These are phyloP conservation scores for Kurtzmaniella cleridarum DNA, from an alignment of 805 yeast genomes.

Conservation along the genomic window DNA sequence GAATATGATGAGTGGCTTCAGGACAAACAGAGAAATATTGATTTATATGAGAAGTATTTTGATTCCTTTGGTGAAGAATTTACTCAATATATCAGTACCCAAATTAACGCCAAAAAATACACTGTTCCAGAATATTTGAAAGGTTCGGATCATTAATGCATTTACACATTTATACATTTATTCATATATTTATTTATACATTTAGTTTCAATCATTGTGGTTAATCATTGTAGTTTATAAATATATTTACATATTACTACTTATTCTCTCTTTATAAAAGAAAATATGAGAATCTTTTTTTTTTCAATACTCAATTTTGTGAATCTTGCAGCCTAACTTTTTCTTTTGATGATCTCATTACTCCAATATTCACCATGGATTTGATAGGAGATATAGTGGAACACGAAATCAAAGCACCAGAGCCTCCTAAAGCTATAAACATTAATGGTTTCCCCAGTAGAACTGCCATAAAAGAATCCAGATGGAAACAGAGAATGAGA, in stretches of 20 bases:
- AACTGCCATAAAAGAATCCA: slow-evolving; percentile 31
- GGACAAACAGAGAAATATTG: background rate
- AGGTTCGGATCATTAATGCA: too few species aligned
- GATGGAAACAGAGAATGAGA: slow-evolving; percentile 44
- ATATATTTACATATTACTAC: too few species aligned
- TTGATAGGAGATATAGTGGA: slow-evolving; percentile 71
- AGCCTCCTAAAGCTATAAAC: slow-evolving; percentile 22
- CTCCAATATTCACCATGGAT: slow-evolving; percentile 43
- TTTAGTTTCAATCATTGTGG: too few species aligned
- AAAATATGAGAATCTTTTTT: too few species aligned
- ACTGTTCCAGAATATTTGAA: slow-evolving; percentile 6
- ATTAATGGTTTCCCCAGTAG: slow-evolving; percentile 32
- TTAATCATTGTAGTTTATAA: too few species aligned
- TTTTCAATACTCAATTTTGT: background rate
- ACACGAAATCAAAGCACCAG: slow-evolving; percentile 38
- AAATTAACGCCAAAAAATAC: slow-evolving; percentile 8
- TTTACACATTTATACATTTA: too few species aligned
- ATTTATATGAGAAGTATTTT: slow-evolving; percentile 4
- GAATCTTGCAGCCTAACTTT: background rate
- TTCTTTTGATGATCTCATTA: background rate
- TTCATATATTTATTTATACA: too few species aligned
- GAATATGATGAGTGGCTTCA: too few species aligned
- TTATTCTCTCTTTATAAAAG: too few species aligned
- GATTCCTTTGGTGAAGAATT: slow-evolving; percentile 7
- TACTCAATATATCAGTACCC: slow-evolving; percentile 3